Percentiles rank a stretch among this genome's conserved stretches.
Evolutionary conservation across 106 monocot genomes (phyloP).

Genomic region (Agapanthus africanus): DNA sequence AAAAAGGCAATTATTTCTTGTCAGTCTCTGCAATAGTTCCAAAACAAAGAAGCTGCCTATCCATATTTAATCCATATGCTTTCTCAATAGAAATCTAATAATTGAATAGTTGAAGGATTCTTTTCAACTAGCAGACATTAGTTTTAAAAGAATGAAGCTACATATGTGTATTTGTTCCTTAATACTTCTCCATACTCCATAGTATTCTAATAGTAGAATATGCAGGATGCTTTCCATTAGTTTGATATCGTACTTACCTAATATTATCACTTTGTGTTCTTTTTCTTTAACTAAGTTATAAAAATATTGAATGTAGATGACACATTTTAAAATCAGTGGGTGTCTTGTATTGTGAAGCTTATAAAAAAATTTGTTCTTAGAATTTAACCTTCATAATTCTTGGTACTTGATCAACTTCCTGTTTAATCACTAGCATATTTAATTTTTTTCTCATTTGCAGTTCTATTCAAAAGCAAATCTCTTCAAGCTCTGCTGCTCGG

Average conservation of each 20-base stretch:
- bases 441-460: slow-evolving; percentile 23
- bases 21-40: too few species aligned
- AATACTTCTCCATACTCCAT: background rate
- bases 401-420: background rate
- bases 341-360: background rate
- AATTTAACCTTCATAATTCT: background rate
- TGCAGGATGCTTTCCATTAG: background rate
- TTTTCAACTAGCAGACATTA: background rate
- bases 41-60: too few species aligned
- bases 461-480: slow-evolving; percentile 76
- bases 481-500: slow-evolving; percentile 49
- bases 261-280: background rate
- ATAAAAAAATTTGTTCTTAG: background rate
- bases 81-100: too few species aligned
- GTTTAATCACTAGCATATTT: slow-evolving; percentile 1
- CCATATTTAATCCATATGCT: too few species aligned
- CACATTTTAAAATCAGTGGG: background rate
- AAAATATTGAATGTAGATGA: background rate
- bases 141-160: background rate
- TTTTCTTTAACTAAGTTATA: background rate
- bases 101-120: too few species aligned
- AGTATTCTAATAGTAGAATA: background rate
- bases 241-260: background rate
- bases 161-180: background rate
- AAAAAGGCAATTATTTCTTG: too few species aligned